These are phyloP conservation scores for Panaeolus cyanescens DNA, from an alignment of 768 basidiomycete species.

Conservation along the genomic window DNA sequence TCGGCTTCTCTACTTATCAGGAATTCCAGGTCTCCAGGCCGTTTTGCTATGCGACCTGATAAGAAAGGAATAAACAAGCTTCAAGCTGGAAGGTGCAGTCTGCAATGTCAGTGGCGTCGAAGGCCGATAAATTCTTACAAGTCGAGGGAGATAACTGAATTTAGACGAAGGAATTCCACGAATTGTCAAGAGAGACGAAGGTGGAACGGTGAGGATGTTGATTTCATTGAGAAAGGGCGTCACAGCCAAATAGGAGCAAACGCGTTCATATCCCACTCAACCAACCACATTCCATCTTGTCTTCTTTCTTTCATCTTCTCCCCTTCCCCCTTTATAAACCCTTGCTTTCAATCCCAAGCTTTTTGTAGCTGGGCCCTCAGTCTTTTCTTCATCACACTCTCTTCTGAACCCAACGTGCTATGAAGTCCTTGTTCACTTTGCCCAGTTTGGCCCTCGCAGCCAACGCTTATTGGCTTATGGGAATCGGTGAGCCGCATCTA, in stretches of 20 bases:
- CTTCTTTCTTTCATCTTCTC: constrained; percentile 13
- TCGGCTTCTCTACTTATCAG: not conserved
- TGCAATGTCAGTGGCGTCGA: constrained; percentile 16
- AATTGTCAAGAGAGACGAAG: constrained; percentile 16
- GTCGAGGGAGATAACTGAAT: constrained; percentile 16
- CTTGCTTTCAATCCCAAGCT: constrained; percentile 12
- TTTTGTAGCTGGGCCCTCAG: constrained; percentile 23
- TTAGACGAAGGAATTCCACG: constrained; percentile 23
- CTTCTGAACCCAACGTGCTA: constrained; percentile 13
- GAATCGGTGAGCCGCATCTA: constrained; percentile 32
- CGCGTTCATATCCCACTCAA: not conserved
- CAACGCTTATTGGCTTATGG: constrained; percentile 51
- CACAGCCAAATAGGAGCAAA: constrained; percentile 22
- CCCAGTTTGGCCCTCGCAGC: constrained; percentile 31
- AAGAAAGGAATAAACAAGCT: constrained; percentile 12
- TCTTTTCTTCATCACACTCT: constrained; percentile 24
- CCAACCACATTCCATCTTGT: not conserved
- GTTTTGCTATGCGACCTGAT: constrained; percentile 10
- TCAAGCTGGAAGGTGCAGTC: constrained; percentile 5
- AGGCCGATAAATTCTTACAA: constrained; percentile 16
- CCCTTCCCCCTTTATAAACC: constrained; percentile 18
- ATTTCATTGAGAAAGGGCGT: not conserved
- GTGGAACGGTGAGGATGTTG: constrained; percentile 10
- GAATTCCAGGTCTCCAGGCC: not conserved
- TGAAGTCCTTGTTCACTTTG: constrained; percentile 32